These are phyloP conservation scores for Entophlyctis helioformis DNA, from an alignment of 192 early-diverging fungal genomes.

Conservation along the genomic window DNA sequence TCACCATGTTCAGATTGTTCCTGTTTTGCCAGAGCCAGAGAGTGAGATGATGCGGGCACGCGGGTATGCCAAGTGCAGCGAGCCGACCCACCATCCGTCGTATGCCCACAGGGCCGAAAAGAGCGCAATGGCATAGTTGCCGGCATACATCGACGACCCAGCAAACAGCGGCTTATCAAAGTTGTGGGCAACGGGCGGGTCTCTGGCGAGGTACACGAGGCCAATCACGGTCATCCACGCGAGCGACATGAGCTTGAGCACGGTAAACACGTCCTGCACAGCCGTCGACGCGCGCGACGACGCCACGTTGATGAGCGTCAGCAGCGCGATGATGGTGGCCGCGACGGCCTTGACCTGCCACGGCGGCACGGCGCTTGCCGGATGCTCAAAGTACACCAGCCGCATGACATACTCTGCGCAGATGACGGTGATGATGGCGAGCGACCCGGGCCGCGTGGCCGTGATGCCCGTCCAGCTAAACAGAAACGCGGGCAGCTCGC, in stretches of 20 bases:
- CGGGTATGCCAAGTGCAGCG: neutral
- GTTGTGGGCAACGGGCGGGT: conserved; percentile 39
- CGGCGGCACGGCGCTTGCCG: conserved; percentile 5
- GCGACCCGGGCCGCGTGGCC: conserved; percentile 46
- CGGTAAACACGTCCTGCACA: conserved; percentile 33
- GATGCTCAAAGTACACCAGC: conserved; percentile 31
- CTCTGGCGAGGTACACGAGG: conserved; percentile 17
- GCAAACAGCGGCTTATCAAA: conserved; percentile 49
- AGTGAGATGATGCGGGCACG: neutral
- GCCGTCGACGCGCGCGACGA: conserved; percentile 18
- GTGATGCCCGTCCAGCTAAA: conserved; percentile 62
- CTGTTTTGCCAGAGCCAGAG: conserved; percentile 1
- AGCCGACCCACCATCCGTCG: conserved; percentile 25
- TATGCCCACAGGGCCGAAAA: conserved; percentile 51
- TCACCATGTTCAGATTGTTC: conserved; percentile 40
- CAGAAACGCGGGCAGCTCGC: conserved; percentile 57
- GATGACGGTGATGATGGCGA: conserved; percentile 65
- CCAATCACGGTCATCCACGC: conserved; percentile 24
- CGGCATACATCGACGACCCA: conserved; percentile 37
- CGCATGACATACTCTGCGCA: conserved; percentile 66
- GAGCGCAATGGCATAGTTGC: conserved; percentile 62
- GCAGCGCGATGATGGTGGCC: conserved; percentile 19
- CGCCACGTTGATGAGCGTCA: conserved; percentile 25
- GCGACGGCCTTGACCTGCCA: conserved; percentile 31
- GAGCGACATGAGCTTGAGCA: conserved; percentile 25